phyloP scores from a whole-genome alignment of 139 green algal genomes.

The Chlamydomonas sp. region DNA sequence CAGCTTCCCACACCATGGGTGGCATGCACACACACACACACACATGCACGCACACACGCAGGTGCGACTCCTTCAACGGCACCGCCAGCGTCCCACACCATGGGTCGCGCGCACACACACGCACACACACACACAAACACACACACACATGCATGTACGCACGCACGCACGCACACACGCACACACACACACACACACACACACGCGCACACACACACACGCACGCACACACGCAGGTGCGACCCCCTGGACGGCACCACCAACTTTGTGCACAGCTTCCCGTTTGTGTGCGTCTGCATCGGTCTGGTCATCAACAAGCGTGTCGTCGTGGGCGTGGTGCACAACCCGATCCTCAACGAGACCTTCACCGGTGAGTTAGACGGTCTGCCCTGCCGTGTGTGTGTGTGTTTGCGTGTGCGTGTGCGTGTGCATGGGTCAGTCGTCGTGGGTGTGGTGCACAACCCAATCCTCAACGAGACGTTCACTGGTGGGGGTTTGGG shows the following conservation, averaged over 20 bases:
- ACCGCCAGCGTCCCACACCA: too few species aligned
- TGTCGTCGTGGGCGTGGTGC: conserved; percentile 76
- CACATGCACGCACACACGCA: too few species aligned
- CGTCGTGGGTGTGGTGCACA: conserved; percentile 85
- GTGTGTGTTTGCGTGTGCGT: conserved; percentile 92
- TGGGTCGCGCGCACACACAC: too few species aligned
- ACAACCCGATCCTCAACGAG: conserved; percentile 89
- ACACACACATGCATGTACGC: too few species aligned
- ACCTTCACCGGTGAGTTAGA: too few species aligned
- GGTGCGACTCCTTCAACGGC: too few species aligned
- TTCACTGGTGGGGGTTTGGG: too few species aligned
- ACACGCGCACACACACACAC: not conserved
- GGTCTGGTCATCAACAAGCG: conserved; percentile 59
- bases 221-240: conserved; percentile 26
- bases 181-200: not conserved
- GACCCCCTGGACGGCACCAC: conserved; percentile 84
- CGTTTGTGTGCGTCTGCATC: conserved; percentile 88
- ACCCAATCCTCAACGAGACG: conserved; percentile 84
- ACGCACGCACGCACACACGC: too few species aligned
- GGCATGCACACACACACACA: too few species aligned
- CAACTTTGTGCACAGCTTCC: conserved; percentile 98
- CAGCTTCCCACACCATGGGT: too few species aligned
- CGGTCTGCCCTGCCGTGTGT: conserved; percentile 97
- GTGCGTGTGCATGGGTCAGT: conserved; percentile 81
- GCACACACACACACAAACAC: too few species aligned